phyloP scores from a whole-genome alignment of 768 basidiomycete species.

The Pholiota conissans region DNA sequence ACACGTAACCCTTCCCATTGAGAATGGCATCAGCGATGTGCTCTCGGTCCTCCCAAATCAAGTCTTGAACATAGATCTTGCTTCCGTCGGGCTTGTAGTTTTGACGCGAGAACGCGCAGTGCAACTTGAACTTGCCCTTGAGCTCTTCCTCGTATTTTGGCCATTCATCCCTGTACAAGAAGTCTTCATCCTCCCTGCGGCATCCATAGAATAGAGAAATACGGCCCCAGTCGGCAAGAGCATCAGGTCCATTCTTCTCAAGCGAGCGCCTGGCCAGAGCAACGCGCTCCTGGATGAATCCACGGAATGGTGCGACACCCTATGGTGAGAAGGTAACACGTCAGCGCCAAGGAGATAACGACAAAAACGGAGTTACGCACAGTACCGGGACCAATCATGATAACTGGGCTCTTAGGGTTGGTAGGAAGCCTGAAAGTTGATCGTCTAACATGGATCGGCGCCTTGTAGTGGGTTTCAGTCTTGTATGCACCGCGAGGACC shows the following conservation, averaged over 20 bases:
- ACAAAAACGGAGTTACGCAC: slow-evolving; percentile 47
- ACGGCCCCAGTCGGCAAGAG: slow-evolving; percentile 92
- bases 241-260: slow-evolving; percentile 94
- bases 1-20: slow-evolving; percentile 95
- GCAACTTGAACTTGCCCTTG: slow-evolving; percentile 88
- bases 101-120: slow-evolving; percentile 89
- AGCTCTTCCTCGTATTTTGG: slow-evolving; percentile 82
- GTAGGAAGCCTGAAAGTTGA: slow-evolving; percentile 98
- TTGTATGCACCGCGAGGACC: slow-evolving; percentile 89
- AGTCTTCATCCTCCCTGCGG: slow-evolving; percentile 86
- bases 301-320: slow-evolving; percentile 99
- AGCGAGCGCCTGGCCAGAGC: slow-evolving; percentile 92
- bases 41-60: slow-evolving; percentile 85
- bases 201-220: slow-evolving; percentile 98
- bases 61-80: slow-evolving; percentile 99
- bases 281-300: slow-evolving; percentile 97
- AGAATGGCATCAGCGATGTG: slow-evolving; percentile 86
- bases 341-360: neutral
- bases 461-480: slow-evolving; percentile 69
- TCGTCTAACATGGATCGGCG: slow-evolving; percentile 91
- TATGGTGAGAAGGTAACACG: slow-evolving; percentile 28
- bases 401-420: slow-evolving; percentile 96
- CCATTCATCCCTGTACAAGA: slow-evolving; percentile 96
- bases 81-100: slow-evolving; percentile 86
- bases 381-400: slow-evolving; percentile 99